Conservation (phyloP, 1,139 yeast genomes). For the Blastobotrys indianensis region DNA sequence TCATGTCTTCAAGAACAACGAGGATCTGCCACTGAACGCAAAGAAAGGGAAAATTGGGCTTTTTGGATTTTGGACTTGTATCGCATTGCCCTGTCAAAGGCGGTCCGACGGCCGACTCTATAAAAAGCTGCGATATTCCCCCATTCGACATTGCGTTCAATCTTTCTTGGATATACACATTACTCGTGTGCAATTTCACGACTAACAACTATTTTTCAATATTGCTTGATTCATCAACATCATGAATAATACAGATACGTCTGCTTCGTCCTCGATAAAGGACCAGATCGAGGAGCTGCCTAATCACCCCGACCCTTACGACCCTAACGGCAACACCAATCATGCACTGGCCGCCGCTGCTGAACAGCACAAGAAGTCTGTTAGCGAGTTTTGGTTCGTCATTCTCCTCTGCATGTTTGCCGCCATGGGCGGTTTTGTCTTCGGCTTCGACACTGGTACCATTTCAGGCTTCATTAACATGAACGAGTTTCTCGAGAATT, state of each 20-base stretch:
- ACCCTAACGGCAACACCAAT: not conserved
- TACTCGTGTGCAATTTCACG: not conserved
- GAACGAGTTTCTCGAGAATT: slow-evolving; percentile 53
- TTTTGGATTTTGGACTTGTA: too few relatives aligned
- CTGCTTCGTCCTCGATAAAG: slow-evolving; percentile 12
- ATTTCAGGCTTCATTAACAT: slow-evolving; percentile 67
- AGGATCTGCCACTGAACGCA: too few relatives aligned
- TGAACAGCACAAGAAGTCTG: not conserved
- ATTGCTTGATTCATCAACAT: not conserved
- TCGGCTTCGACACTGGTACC: slow-evolving; percentile 56
- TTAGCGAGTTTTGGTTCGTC: slow-evolving; percentile 13
- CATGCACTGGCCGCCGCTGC: slow-evolving; percentile 6
- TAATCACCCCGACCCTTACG: not conserved
- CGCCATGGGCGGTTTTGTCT: slow-evolving; percentile 36
- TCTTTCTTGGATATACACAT: too few relatives aligned
- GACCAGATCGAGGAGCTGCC: slow-evolving; percentile 9
- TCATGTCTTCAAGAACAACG: too few relatives aligned
- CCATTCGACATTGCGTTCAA: too few relatives aligned
- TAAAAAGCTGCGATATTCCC: too few relatives aligned
- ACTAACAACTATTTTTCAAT: slow-evolving; percentile 1
- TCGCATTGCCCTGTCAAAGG: too few relatives aligned
- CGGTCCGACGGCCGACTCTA: too few relatives aligned
- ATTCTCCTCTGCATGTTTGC: slow-evolving; percentile 20
- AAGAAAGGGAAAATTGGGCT: too few relatives aligned
- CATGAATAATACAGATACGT: slow-evolving; percentile 4